Conservation (phyloP, 352 stramenopile species). For the Phytophthora idaei region DNA sequence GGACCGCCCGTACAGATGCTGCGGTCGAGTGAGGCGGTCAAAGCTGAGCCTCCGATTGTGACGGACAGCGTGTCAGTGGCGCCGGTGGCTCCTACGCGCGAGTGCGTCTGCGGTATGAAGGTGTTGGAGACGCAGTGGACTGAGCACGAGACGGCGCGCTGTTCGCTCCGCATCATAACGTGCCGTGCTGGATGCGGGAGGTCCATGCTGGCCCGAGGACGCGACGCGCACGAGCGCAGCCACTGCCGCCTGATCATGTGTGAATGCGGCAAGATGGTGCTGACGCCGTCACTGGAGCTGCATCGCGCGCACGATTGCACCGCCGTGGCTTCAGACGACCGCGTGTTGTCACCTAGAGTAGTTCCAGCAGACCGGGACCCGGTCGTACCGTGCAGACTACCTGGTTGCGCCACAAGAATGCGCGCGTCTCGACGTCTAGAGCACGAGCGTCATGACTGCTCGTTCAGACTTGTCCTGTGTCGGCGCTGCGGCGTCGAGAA, state of each 20-base stretch:
- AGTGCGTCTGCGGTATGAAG: slow-evolving; percentile 53
- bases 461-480: slow-evolving; percentile 57
- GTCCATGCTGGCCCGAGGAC: slow-evolving; percentile 53
- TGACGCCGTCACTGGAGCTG: slow-evolving; percentile 56
- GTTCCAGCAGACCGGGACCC: slow-evolving; percentile 14
- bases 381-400: slow-evolving; percentile 18
- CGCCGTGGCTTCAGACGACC: slow-evolving; percentile 26
- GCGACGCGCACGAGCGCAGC: slow-evolving; percentile 70
- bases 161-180: slow-evolving; percentile 49
- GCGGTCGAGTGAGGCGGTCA: slow-evolving; percentile 7
- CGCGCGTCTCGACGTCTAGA: slow-evolving; percentile 10
- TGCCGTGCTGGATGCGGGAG: slow-evolving; percentile 61
- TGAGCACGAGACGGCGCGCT: slow-evolving; percentile 38
- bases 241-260: slow-evolving; percentile 74
- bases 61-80: background rate
- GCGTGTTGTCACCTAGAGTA: slow-evolving; percentile 1
- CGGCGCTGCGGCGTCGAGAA: slow-evolving; percentile 49
- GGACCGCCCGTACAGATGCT: slow-evolving; percentile 43
- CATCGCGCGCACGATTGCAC: slow-evolving; percentile 60
- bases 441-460: slow-evolving; percentile 35
- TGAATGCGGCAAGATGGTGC: slow-evolving; percentile 67
- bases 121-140: slow-evolving; percentile 35
- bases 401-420: slow-evolving; percentile 18
- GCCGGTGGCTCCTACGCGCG: slow-evolving; percentile 15
- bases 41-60: background rate